Evolutionary conservation across 805 yeast species (phyloP), one percentile per base, ranked within the genome.

Genomic region (Wickerhamomyces mucosus): DNA sequence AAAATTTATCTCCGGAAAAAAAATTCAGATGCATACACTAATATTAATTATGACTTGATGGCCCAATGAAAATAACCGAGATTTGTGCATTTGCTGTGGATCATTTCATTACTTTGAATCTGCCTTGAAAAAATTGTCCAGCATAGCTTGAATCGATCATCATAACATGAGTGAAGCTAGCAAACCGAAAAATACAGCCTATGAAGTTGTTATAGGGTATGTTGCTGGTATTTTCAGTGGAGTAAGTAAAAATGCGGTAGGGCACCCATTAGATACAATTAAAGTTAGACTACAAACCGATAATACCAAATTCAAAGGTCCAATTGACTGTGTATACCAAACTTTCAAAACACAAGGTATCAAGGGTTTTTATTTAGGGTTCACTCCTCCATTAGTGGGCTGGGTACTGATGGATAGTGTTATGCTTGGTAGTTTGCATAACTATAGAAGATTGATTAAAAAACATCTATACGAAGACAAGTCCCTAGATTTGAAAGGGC

Each of bases 321-420:
- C 95, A 0, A 48, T 80, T 45, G 94, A 86, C 50, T 83, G 95
- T 54, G 75, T 82, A 4, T 43, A 63, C 45, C 75, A 80, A 49
- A 86, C 96, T 0, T 49, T 80, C 17, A 62, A 60, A 39, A 71
- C 75, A 18, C 95, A 86, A 51, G 96, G 96, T 4, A 40, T 78
- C 5, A 56, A 66, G 21, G 96, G 95, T 1, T 71, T 86, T 33
- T 86, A 84, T 51, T 75, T 85, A 43, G 96, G 96, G 0, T 84
- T 86, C 42, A 83, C 95, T 0, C 96, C 96, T 5, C 96, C 96
- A 1, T 63, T 86, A 41, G 73, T 83, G 15, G 96, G 96, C 1
- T 86, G 96, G 96, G 84, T 86, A 43, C 56, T 81, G 39, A 86
- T 86, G 95, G 96, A 86, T 51, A 75, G 88, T 4, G 84, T 84